Evolutionary conservation across 768 basidiomycete genomes (phyloP).

Genomic region (Imleria badia): DNA sequence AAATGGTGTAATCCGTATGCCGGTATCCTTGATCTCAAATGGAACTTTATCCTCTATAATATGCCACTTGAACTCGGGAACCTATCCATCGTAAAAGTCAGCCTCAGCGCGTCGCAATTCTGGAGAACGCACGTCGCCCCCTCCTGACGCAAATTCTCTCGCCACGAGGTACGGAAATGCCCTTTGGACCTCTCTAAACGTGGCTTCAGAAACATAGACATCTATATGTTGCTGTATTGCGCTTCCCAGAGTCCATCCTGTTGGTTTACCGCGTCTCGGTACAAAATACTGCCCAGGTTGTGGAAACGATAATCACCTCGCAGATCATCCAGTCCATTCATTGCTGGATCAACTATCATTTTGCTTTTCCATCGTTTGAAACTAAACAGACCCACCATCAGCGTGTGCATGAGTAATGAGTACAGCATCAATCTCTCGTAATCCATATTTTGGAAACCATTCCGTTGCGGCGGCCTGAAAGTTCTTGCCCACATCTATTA

Average conservation of each 20-base stretch:
- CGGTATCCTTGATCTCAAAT: slow-evolving; percentile 67
- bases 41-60: slow-evolving; percentile 68
- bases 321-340: slow-evolving; percentile 89
- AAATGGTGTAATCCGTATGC: slow-evolving; percentile 64
- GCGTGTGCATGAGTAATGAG: slow-evolving; percentile 89
- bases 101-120: neutral
- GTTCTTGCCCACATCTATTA: slow-evolving; percentile 86
- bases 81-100: slow-evolving; percentile 39
- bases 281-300: neutral
- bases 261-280: neutral
- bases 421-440: slow-evolving; percentile 71
- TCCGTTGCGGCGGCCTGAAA: slow-evolving; percentile 59
- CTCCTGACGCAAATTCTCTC: slow-evolving; percentile 74
- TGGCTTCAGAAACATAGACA: slow-evolving; percentile 65
- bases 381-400: slow-evolving; percentile 48
- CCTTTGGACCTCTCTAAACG: slow-evolving; percentile 63
- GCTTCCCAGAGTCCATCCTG: slow-evolving; percentile 71
- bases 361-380: neutral
- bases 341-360: slow-evolving; percentile 47
- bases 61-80: slow-evolving; percentile 83
- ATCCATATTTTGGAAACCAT: slow-evolving; percentile 69
- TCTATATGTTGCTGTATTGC: slow-evolving; percentile 74
- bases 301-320: slow-evolving; percentile 49
- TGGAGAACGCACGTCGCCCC: slow-evolving; percentile 59
- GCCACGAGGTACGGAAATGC: slow-evolving; percentile 83